Evolutionary conservation across 345 rosid genomes (phyloP), one percentile per base, ranked within the genome.

Genomic region (Acer yangbiense): DNA sequence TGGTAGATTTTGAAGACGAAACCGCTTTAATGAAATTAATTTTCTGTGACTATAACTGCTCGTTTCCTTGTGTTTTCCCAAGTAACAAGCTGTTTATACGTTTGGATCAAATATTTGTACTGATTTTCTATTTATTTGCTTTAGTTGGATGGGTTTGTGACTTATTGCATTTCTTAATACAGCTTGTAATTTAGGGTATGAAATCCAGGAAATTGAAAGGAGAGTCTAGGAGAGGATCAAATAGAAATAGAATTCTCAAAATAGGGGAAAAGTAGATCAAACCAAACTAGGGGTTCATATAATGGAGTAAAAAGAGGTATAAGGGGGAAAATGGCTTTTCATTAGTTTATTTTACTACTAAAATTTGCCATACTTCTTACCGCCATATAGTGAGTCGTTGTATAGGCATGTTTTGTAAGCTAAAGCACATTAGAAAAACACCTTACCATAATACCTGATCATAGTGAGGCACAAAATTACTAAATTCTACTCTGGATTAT

Each of bases 1-100:
- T 54, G n/a, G 27, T 17, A 41, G 63, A 55, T 72, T 8, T 12
- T 72, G 52, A n/a, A 72, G 43, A 64, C 21, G 18, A 73, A 73
- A 11, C 27, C 9, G 12, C 46, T 57, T 60, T 21, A 23, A 48
- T 25, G 54, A 29, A 54, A 29, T 70, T 70, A 12, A 50, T 52
- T 57, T 57, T 14, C 18, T 70, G 41, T 7, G n/a, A 39, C 1
- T 7, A 27, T 70, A 46, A 9, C 35, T 48, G 7, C 9, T 6
- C 9, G 50, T 52, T 44, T 35, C 25, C 55, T 68, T 43, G 27
- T 29, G 74, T 7, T 58, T 39, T 21, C 66, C 54, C 61, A 67
- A 20, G 0, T 21, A 39, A 39, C 23, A 58, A 12, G 52, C 20
- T 16, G 20, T 21, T 69, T 48, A 10, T 23, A 48, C 16, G n/a